Evolutionary conservation across 2,329 filamentous ascomycete species (phyloP).

Genomic region (Verticillium isaacii): DNA sequence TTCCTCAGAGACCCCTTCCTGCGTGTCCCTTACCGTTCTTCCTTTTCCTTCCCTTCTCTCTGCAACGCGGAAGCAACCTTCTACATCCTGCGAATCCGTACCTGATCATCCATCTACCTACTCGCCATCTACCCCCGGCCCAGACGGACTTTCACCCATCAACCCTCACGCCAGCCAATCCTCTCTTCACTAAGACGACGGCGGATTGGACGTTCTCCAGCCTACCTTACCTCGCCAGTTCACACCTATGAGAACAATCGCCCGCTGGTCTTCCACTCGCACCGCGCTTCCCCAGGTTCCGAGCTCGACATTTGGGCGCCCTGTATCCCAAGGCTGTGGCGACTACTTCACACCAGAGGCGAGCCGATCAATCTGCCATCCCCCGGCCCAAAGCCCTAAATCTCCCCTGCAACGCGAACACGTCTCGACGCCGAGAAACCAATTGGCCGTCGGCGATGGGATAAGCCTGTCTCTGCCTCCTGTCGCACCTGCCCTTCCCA

Average conservation of each 20-base stretch:
- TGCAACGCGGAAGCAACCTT: neutral
- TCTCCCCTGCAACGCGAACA: neutral
- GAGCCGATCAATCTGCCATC: neutral
- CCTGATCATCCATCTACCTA: neutral
- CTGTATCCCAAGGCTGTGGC: neutral
- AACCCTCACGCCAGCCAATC: neutral
- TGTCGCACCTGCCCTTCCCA: neutral
- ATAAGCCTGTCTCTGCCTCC: neutral
- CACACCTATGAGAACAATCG: neutral
- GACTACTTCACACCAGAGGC: neutral
- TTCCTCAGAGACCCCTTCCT: neutral
- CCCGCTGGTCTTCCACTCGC: neutral
- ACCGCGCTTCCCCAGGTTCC: neutral
- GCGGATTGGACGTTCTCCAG: neutral
- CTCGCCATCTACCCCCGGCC: neutral
- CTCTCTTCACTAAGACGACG: neutral
- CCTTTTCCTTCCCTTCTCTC: neutral
- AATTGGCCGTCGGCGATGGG: neutral
- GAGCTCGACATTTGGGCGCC: neutral
- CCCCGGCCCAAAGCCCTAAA: neutral
- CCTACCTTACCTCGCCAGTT: neutral
- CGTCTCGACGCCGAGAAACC: neutral
- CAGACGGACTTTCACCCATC: neutral
- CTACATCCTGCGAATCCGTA: neutral
- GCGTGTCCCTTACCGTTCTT: neutral